phyloP scores from a whole-genome alignment of 495 filamentous ascomycete genomes.

The Penicillium taxi region DNA sequence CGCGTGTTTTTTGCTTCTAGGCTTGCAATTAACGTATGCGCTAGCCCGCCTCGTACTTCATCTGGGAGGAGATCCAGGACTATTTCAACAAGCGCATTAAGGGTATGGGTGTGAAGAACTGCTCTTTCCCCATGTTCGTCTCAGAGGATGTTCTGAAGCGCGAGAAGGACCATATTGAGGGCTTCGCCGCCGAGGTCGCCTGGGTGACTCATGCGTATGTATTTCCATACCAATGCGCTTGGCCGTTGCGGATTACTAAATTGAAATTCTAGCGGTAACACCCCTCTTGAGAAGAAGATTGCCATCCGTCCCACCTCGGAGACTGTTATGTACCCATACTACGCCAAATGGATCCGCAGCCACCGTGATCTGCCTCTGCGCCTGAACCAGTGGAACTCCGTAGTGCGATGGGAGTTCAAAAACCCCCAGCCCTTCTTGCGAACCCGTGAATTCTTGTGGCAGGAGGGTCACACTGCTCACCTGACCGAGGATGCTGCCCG shows the following conservation, averaged over 20 bases:
- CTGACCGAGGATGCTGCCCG: conserved; percentile 67
- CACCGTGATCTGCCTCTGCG: conserved; percentile 89
- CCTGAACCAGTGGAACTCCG: conserved; percentile 97
- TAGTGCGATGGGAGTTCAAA: conserved; percentile 98
- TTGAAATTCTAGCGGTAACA: conserved; percentile 50
- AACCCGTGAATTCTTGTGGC: conserved; percentile 93
- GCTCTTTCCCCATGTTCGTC: conserved; percentile 92
- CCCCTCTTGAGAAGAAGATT: conserved; percentile 86
- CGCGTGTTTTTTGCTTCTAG: neutral
- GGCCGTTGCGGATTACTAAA: conserved; percentile 15
- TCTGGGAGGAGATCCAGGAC: conserved; percentile 86
- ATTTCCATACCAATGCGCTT: conserved; percentile 5
- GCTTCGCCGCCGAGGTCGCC: conserved; percentile 94
- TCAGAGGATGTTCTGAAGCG: conserved; percentile 81
- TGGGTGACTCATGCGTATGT: conserved; percentile 95
- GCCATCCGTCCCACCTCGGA: conserved; percentile 95
- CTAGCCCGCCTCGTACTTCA: conserved; percentile 66
- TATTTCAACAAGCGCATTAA: conserved; percentile 88
- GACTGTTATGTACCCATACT: conserved; percentile 92
- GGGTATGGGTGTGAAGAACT: conserved; percentile 80
- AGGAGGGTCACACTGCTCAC: conserved; percentile 96
- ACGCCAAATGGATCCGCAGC: conserved; percentile 89
- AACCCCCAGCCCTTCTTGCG: conserved; percentile 91
- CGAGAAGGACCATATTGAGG: conserved; percentile 96
- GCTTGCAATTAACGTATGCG: conserved; percentile 2